Base-by-base conservation (phyloP, 2,329 filamentous ascomycete species). In the Mycosphaerella sp. region DNA sequence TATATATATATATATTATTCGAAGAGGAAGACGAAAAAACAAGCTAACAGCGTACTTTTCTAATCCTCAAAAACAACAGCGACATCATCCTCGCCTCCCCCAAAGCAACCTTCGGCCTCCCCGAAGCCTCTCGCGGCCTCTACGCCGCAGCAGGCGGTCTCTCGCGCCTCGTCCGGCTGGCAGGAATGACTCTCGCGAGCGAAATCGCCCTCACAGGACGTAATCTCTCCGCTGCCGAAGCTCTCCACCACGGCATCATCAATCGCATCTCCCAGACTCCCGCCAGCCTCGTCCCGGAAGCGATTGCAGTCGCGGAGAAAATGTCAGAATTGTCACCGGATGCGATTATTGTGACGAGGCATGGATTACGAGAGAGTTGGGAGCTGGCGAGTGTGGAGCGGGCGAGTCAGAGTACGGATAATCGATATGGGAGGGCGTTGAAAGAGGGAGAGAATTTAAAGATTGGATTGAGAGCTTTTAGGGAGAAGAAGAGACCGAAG, bases 101-200 rank as follows among this genome's bases (percentile, higher is more conserved):
- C 1, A 72, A 70, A 3, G 78, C 79, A 4, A 74, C 68, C 0
- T 81, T 81, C 54, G 76, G 72, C 1, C 70, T 81, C 7, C 78
- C 79, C 8, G 79, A 81, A 66, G 78, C 76, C 2, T 73, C 76
- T 51, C 73, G 78, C 14, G 78, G 79, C n/a, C 73, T 81, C 32
- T 79, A 74, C 36, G 77, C 79, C 1, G 77, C 70, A 4, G 78
- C 77, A 1, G 78, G 78, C 4, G 77, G 77, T 8, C 71, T 80
- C 6, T 73, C 78, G 2, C 73, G 78, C 14, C 68, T 80, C 7
- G 75, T 79, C 2, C 73, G 76, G 31, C 77, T 70, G 4, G 67
- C 73, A 17, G 74, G 78, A 34, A 66, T 79, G 50, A 77, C 76
- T 14, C 62, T 76, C 10, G 77, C 77, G 2, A 72, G 71, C 11